These are phyloP conservation scores for Xylaria sp. DNA, from an alignment of 2,329 filamentous ascomycete genomes.

Conservation along the genomic window DNA sequence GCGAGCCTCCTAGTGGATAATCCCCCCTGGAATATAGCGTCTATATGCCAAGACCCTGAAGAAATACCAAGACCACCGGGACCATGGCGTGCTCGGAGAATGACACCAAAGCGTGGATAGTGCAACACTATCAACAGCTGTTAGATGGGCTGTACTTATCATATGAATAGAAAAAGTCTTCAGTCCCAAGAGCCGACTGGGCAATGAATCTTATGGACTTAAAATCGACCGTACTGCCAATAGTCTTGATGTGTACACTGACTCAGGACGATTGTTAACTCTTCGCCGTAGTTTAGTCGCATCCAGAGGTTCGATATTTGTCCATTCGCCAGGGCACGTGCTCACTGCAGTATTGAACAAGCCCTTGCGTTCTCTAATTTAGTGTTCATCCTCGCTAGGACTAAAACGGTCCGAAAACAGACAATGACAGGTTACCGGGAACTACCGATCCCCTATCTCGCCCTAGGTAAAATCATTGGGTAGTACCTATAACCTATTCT, in stretches of 20 bases:
- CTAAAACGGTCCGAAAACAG: constrained; percentile 21
- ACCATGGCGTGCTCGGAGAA: constrained; percentile 12
- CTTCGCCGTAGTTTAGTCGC: neutral
- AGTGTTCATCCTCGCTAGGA: neutral
- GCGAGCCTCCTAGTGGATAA: constrained; percentile 25
- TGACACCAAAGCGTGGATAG: neutral
- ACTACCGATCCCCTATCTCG: neutral
- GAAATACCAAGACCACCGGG: neutral
- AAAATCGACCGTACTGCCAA: neutral
- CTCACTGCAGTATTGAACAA: constrained; percentile 8
- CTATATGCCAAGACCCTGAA: constrained; percentile 27
- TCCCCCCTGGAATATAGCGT: constrained; percentile 10
- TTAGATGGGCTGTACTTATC: neutral
- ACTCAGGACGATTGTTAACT: constrained; percentile 8
- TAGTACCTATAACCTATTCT: neutral
- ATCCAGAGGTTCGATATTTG: constrained; percentile 9
- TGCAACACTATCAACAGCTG: neutral
- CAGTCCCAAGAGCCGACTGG: neutral
- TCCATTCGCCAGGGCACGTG: constrained; percentile 24
- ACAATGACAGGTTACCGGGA: neutral
- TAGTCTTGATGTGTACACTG: neutral
- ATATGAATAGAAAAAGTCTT: neutral
- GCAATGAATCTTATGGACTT: neutral
- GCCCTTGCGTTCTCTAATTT: constrained; percentile 1
- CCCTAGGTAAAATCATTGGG: neutral